A percentile compares a stretch with the other conserved stretches of the same genome.
These are phyloP conservation scores for Entelexis sorbosivorans DNA, from an alignment of 1,139 yeast species.

Conservation along the genomic window DNA sequence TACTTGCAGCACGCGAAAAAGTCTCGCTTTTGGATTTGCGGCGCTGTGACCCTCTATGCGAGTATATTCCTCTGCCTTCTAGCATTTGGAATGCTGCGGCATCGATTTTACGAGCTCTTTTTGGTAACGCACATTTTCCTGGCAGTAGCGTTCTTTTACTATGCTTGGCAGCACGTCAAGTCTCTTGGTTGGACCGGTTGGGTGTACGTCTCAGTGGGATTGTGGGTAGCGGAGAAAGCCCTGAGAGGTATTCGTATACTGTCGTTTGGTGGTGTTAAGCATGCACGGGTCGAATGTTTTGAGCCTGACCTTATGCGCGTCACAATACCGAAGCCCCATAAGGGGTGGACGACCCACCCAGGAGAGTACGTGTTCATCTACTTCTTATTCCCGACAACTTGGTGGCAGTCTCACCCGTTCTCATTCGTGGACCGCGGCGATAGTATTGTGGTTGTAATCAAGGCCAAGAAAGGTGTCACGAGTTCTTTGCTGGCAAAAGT, in stretches of 20 bases:
- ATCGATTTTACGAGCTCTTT: conserved; percentile 52
- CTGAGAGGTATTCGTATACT: background rate
- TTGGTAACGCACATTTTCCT: conserved; percentile 18
- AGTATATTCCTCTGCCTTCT: conserved; percentile 37
- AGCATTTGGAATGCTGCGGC: conserved; percentile 44
- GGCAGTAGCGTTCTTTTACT: conserved; percentile 14
- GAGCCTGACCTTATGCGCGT: conserved; percentile 7
- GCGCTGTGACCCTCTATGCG: conserved; percentile 38
- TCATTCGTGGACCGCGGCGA: conserved; percentile 34
- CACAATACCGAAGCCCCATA: conserved; percentile 7
- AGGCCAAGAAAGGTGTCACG: conserved; percentile 30
- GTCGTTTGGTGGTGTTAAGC: conserved; percentile 5
- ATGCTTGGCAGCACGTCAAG: conserved; percentile 16
- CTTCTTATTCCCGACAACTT: conserved; percentile 31
- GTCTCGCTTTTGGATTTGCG: conserved; percentile 34
- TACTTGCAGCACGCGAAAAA: conserved; percentile 27
- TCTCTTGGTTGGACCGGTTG: conserved; percentile 13
- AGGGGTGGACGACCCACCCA: conserved; percentile 27
- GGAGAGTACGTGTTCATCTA: conserved; percentile 48
- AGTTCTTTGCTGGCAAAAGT: conserved; percentile 13
- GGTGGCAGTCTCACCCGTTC: conserved; percentile 53
- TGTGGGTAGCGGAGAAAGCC: conserved; percentile 8
- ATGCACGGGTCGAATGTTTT: conserved; percentile 2
- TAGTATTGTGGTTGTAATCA: conserved; percentile 27
- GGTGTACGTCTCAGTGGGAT: conserved; percentile 3